Base-by-base conservation (phyloP, 2,329 filamentous ascomycete genomes). In the Whalleya microplaca region DNA sequence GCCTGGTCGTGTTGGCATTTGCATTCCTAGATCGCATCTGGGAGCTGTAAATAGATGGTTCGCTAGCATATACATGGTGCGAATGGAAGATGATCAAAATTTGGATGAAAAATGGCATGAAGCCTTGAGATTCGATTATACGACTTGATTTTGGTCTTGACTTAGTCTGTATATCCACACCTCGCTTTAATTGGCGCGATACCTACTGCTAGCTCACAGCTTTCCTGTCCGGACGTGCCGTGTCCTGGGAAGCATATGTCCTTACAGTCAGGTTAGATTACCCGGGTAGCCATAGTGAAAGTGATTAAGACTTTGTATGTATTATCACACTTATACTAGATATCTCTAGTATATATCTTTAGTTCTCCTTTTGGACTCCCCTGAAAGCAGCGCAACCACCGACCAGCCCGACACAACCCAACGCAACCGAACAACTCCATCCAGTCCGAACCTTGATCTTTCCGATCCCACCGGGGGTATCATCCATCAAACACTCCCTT, bases 391-490 rank as follows among this genome's bases (percentile, higher is more conserved):
- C 27, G 27, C 23, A 27, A 27, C 23, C 23, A 27, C 4, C 23
- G 4, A 9, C 9, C 23, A 27, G 9, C 23, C 23, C 4, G 23
- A 9, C 23, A 27, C 23, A 27, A 27, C 8, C 32, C 32, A 37
- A 37, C 32, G 6, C 14, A 37, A 37, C 23, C 23, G 23, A 4
- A 27, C 23, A 27, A 27, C 23, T 27, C 23, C 23, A 27, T 6
- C 32, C 32, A 16, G 32, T 14, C 32, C 32, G 3, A 37, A 14
- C 8, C 9, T 37, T 14, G 32, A 37, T 9, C n/a, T 21, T 48
- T 12, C 18, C 20, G 27, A 3, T 18, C 53, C n/a, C 49, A 45
- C 41, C 45, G 21, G 43, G 55, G 55, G 55, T 61, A 61, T 63
- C 61, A 56, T 55, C 42, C 41, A 32, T 45, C 32, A 41, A 4